Evolutionary conservation across 1,284 basidiomycete genomes (phyloP), one percentile per base, ranked within the genome.

Genomic region (Chalciporus sp.): DNA sequence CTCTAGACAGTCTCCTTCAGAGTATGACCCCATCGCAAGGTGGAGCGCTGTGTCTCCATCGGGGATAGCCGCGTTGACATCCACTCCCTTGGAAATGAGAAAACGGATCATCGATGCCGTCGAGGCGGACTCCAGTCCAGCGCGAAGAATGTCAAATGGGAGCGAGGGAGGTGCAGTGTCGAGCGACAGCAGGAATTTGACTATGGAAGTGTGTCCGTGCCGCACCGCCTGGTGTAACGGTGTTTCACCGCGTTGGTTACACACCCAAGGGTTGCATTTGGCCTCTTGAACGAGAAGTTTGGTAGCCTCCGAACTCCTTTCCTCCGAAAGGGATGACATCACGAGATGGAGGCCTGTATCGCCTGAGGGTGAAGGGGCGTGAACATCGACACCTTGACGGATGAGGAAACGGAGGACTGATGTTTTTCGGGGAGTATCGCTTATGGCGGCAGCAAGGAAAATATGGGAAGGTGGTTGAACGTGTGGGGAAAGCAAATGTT

Each of bases 31-130:
- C n/a, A 60, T 9, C 28, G 35, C 35, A 1, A 3, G 26, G 11
- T 60, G 59, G 7, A 59, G 47, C 1, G 42, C 19, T 6, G 50
- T 58, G 19, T 50, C 23, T 5, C 58, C 59, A 31, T 35, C 2
- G 0, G 47, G 35, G 19, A 54, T 27, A 1, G 41, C 33, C 26
- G 23, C 35, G 0, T 20, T 12, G 1, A 58, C 37, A 7, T 58
- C 31, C 3, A 43, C 58, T 1, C 49, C 59, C n/a, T 26, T 11
- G 2, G 14, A 2, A 2, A 14, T 9, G 5, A 60, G 19, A 4
- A 50, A n/a, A 2, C 5, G 33, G 1, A 47, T 45, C 6, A 26
- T 37, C 0, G 19, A 16, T 7, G 16, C 14, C 1, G n/a, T 9
- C 35, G 35, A 37, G 0, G 1, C 16, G 0, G 27, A 17, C 7